These are phyloP conservation scores for Rhinocladiella similis DNA, from an alignment of 2,329 filamentous ascomycete genomes.

Conservation along the genomic window DNA sequence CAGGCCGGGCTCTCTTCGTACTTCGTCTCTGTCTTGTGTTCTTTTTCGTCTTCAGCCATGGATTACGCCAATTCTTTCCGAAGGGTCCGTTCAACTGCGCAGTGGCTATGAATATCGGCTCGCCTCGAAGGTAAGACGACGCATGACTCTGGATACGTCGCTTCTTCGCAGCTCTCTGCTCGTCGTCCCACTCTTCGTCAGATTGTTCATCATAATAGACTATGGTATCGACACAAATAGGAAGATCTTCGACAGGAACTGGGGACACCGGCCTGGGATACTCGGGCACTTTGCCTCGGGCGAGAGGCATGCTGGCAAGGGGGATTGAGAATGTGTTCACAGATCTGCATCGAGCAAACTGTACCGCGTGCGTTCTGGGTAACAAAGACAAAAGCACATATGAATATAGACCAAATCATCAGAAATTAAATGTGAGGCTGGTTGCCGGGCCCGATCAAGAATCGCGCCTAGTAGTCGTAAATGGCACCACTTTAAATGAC, in stretches of 20 bases:
- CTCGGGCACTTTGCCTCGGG: conserved; percentile 15
- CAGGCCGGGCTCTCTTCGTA: background rate
- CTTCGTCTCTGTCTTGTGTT: too few relatives aligned
- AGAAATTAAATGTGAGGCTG: background rate
- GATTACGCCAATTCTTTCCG: conserved; percentile 46
- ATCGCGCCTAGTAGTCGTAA: background rate
- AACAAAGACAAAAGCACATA: background rate
- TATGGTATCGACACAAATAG: conserved; percentile 21
- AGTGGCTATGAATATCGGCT: conserved; percentile 46
- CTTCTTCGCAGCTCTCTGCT: conserved; percentile 37
- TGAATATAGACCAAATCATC: background rate
- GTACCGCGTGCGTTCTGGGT: background rate
- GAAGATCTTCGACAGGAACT: conserved; percentile 22
- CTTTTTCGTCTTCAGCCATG: conserved; percentile 35
- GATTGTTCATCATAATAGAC: conserved; percentile 17
- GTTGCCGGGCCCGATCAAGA: background rate
- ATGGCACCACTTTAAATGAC: background rate
- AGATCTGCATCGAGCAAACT: background rate
- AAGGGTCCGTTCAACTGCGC: conserved; percentile 49
- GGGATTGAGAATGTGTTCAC: background rate
- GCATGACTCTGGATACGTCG: conserved; percentile 44
- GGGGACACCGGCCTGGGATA: conserved; percentile 27
- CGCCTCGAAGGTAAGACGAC: conserved; percentile 43
- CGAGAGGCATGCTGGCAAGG: conserved; percentile 9
- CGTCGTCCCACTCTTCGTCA: conserved; percentile 5